Base-by-base conservation (phyloP, 2,329 filamentous ascomycete genomes). In the Neofusicoccum umdonicola region DNA sequence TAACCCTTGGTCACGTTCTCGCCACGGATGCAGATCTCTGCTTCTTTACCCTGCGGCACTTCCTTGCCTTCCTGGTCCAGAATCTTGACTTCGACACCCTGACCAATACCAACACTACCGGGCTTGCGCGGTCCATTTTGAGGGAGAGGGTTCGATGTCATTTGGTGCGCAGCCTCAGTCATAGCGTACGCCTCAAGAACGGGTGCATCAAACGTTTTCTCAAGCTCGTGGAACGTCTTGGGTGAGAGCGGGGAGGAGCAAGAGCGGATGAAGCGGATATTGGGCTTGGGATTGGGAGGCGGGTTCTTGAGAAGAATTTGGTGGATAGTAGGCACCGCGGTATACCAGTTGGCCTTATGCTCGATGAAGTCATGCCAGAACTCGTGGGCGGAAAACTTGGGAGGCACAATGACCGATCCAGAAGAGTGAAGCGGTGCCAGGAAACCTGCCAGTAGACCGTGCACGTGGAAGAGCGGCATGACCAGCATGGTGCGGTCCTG, bases 161-260 rank as follows among this genome's bases (percentile, higher is more conserved):
- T 93, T 76, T 93, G 90, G 73, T 93, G 90, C 4, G 92, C 87
- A 6, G 91, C 92, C 80, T 96, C 92, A 45, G 92, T 96, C 92
- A 96, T 96, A 69, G 92, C 92, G 72, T 96, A 96, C 9, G 92
- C 92, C 79, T 96, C 92, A 17, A 96, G 84, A 0, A 96, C 92
- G 0, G 92, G 92, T 0, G 92, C 91, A 58, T 87, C 83, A 75
- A 93, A 91, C 0, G 87, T 84, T 70, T 87, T 84, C 73, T 96
- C 92, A 4, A 96, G 85, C 71, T 92, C 88, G 67, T 91, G 84
- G 79, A 95, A 93, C 58, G 88, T 88, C 67, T 92, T 93, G 0
- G 92, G 92, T 2, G 90, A 91, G 13, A 96, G 83, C 0, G 92
- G 91, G 19, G 90, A 93, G 11, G 91, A 94, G 81, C 92, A 96